Conservation (phyloP, 73 alveolate genomes). For the Diophrys appendiculata region DNA sequence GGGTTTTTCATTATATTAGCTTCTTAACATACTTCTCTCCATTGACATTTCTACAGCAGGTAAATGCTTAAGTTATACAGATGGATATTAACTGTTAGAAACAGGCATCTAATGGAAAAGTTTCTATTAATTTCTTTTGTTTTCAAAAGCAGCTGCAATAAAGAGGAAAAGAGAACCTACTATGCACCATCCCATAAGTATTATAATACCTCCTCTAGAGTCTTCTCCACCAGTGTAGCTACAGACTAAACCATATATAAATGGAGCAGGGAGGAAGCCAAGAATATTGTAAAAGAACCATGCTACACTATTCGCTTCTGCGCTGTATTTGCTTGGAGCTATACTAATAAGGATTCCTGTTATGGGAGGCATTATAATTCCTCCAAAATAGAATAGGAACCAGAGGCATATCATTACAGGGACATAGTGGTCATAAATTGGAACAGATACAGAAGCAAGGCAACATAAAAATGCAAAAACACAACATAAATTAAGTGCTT, state of each 20-base stretch:
- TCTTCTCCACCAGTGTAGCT: conserved; percentile 71
- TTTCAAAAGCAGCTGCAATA: not conserved
- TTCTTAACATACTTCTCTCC: no score
- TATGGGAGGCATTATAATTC: conserved; percentile 87
- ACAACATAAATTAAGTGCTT: conserved; percentile 64
- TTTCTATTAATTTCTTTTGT: not conserved
- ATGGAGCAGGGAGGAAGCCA: conserved; percentile 88
- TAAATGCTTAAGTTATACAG: no score
- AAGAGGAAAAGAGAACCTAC: conserved; percentile 7
- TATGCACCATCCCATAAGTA: conserved; percentile 68
- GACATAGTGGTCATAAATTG: conserved; percentile 63
- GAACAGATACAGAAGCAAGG: conserved; percentile 75
- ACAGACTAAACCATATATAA: conserved; percentile 77
- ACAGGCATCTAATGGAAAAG: not conserved
- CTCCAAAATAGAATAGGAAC: conserved; percentile 88
- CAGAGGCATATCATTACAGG: conserved; percentile 67
- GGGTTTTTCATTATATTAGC: no score
- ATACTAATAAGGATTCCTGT: conserved; percentile 79
- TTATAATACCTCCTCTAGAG: conserved; percentile 71
- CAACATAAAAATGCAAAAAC: conserved; percentile 63
- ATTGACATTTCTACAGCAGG: no score
- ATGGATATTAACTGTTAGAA: no score
- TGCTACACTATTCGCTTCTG: conserved; percentile 75
- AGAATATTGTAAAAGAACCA: conserved; percentile 72
- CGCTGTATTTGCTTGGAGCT: conserved; percentile 65